Conservation (phyloP, 345 rosid genomes). For the Citrus unshiu region DNA sequence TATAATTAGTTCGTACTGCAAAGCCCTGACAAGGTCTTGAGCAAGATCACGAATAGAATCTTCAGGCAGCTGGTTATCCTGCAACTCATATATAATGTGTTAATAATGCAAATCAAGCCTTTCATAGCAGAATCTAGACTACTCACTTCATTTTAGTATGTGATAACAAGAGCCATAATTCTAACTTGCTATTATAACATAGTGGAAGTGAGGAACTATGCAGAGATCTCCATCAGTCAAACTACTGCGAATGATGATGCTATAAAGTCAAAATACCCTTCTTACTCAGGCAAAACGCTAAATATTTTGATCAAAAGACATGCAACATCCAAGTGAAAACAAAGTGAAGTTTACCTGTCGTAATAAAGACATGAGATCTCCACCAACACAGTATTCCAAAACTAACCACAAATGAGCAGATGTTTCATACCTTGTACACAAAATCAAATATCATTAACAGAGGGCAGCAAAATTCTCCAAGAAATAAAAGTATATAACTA, state of each 20-base stretch:
- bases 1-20: constrained; percentile 60
- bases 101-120: constrained; percentile 6
- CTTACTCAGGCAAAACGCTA: background rate
- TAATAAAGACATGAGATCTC: constrained; percentile 80
- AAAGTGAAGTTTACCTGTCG: constrained; percentile 57
- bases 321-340: background rate
- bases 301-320: background rate
- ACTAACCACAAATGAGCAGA: constrained; percentile 98
- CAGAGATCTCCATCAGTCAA: background rate
- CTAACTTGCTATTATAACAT: background rate
- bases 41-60: constrained; percentile 84
- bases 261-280: background rate
- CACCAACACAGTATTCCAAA: constrained; percentile 95
- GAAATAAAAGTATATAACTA: background rate
- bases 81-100: constrained; percentile 23
- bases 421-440: constrained; percentile 76
- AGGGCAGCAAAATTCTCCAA: background rate
- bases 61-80: constrained; percentile 92
- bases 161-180: background rate
- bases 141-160: background rate
- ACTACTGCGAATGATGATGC: background rate
- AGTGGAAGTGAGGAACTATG: background rate
- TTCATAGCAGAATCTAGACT: background rate
- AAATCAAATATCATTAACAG: background rate
- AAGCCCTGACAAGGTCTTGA: constrained; percentile 67